Conservation (phyloP, 768 basidiomycete species). For the Boletus bicolor region DNA sequence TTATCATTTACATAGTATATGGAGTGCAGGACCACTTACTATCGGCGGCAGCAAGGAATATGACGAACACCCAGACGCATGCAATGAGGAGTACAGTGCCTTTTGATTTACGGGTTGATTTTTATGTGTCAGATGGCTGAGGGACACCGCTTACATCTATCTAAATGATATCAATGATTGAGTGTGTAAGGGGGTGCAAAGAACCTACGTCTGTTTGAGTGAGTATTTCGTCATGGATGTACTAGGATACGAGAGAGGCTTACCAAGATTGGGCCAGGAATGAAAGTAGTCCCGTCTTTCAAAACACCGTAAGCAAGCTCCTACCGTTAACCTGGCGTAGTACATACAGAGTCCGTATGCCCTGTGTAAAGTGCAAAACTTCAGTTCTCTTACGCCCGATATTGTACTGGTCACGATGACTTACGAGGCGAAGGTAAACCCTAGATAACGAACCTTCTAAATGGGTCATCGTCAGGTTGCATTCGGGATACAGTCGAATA, state of each 20-base stretch:
- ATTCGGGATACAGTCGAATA: background rate
- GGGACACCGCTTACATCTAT: constrained; percentile 15
- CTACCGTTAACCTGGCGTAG: background rate
- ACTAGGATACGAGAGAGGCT: background rate
- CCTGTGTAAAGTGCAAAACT: background rate
- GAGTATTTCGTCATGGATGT: background rate
- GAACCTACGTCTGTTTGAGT: constrained; percentile 15
- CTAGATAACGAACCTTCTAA: constrained; percentile 19
- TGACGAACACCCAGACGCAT: background rate
- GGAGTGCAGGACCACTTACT: constrained; percentile 8
- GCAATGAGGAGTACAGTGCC: constrained; percentile 6
- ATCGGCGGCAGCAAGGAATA: constrained; percentile 19
- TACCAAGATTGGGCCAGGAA: background rate
- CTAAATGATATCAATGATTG: background rate
- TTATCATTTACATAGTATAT: background rate
- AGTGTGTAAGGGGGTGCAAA: background rate
- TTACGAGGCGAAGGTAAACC: constrained; percentile 10
- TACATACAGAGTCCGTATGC: constrained; percentile 7
- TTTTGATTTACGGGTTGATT: background rate
- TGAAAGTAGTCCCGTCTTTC: constrained; percentile 5
- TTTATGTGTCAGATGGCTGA: background rate
- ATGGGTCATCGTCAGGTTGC: background rate
- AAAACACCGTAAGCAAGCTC: background rate
- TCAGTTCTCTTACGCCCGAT: background rate
- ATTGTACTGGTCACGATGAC: background rate